Evolutionary conservation across 805 yeast genomes (phyloP).

Genomic region (Candida golubevii): DNA sequence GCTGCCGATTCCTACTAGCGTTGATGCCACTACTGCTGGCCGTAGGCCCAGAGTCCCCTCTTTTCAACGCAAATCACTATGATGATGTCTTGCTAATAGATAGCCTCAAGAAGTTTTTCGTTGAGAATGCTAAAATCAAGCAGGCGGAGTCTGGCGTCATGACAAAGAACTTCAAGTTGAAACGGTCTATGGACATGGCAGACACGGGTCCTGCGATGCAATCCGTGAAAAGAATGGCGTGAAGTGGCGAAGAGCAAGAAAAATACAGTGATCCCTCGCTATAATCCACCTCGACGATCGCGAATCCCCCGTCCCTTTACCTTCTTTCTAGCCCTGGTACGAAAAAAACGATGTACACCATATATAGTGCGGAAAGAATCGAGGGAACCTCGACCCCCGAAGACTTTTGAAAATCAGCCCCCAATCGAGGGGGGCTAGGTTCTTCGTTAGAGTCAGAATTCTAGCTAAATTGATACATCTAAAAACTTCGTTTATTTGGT

Average conservation of each 20-base stretch:
- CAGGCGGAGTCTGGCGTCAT: slow-evolving; percentile 20
- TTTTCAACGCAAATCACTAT: slow-evolving; percentile 29
- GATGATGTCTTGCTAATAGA: slow-evolving; percentile 39
- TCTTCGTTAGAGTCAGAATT: too few relatives aligned
- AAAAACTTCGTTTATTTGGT: too few relatives aligned
- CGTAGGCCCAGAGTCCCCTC: background rate
- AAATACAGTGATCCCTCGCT: too few relatives aligned
- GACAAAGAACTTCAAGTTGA: slow-evolving; percentile 27
- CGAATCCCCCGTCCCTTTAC: too few relatives aligned
- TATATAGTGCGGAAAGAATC: too few relatives aligned
- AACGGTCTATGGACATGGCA: slow-evolving; percentile 17
- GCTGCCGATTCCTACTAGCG: slow-evolving; percentile 22
- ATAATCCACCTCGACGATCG: too few relatives aligned
- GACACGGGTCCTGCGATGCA: slow-evolving; percentile 2
- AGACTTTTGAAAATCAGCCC: too few relatives aligned
- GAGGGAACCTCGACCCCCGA: too few relatives aligned
- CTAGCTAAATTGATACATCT: too few relatives aligned
- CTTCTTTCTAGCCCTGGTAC: too few relatives aligned
- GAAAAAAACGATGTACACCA: too few relatives aligned
- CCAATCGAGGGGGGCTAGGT: too few relatives aligned
- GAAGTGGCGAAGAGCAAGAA: background rate
- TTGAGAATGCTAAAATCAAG: slow-evolving; percentile 32
- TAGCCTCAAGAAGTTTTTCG: slow-evolving; percentile 34
- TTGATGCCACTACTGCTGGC: slow-evolving; percentile 10
- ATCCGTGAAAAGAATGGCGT: slow-evolving; percentile 9